These are phyloP conservation scores for Sequoiadendron giganteum DNA, from an alignment of 75 land plant species.

Conservation along the genomic window DNA sequence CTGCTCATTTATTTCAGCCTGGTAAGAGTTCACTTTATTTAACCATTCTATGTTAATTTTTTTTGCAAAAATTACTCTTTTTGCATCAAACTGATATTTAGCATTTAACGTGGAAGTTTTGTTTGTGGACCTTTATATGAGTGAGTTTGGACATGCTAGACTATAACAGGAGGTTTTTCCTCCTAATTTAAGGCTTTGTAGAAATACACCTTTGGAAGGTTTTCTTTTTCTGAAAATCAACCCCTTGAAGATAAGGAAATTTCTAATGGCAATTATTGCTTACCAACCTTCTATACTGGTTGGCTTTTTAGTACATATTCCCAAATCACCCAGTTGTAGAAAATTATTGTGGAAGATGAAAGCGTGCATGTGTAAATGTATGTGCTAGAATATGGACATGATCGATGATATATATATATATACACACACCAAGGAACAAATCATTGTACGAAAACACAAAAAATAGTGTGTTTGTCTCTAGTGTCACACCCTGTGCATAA, in stretches of 20 bases:
- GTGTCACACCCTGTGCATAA: no score
- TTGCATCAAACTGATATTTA: background rate
- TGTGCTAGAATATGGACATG: no score
- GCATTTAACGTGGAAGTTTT: background rate
- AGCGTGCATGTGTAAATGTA: background rate
- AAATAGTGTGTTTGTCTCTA: no score
- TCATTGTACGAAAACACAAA: no score
- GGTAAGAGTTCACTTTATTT: conserved; percentile 38
- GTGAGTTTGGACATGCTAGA: background rate
- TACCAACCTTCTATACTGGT: no score
- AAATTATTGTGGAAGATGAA: background rate
- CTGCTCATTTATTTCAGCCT: conserved; percentile 72
- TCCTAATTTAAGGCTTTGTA: background rate
- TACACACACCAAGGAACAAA: no score
- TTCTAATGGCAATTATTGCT: no score
- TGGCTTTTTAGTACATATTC: no score
- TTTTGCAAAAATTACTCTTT: background rate
- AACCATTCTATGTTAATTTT: background rate
- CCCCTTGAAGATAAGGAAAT: background rate
- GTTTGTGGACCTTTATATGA: background rate
- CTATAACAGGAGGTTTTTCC: background rate
- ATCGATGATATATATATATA: no score
- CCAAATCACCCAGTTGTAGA: background rate
- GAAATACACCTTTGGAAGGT: background rate
- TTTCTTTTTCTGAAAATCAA: background rate